phyloP scores from a whole-genome alignment of 805 yeast genomes.

The Candida michaelii region DNA sequence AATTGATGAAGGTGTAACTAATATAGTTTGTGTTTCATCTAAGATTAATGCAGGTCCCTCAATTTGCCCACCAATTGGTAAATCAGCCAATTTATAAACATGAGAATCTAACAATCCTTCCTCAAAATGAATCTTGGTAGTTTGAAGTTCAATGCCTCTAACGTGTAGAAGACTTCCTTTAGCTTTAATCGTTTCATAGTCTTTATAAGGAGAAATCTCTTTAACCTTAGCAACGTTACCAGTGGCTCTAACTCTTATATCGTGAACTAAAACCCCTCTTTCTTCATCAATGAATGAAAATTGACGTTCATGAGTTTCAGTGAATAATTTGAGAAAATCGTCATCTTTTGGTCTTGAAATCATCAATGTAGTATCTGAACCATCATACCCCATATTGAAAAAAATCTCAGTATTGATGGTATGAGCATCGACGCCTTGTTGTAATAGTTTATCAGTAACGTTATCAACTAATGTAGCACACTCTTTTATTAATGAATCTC shows the following conservation, averaged over 20 bases:
- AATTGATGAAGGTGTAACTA: conserved; percentile 59
- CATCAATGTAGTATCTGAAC: conserved; percentile 27
- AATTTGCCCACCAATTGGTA: conserved; percentile 52
- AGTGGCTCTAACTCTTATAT: conserved; percentile 67
- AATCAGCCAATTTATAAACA: conserved; percentile 48
- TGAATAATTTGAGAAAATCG: conserved; percentile 46
- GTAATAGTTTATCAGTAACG: conserved; percentile 9
- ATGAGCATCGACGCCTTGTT: conserved; percentile 12
- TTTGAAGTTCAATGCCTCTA: not conserved
- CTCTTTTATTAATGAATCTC: conserved; percentile 17
- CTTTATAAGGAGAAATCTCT: conserved; percentile 51
- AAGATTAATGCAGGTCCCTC: conserved; percentile 46
- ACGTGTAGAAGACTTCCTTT: conserved; percentile 77
- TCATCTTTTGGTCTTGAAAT: conserved; percentile 17
- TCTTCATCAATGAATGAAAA: conserved; percentile 64
- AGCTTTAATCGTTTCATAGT: conserved; percentile 70
- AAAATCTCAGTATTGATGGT: conserved; percentile 11
- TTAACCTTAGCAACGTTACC: conserved; percentile 47
- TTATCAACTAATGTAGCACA: conserved; percentile 11
- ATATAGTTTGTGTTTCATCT: conserved; percentile 78
- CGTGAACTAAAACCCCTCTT: conserved; percentile 64
- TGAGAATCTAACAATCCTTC: conserved; percentile 44
- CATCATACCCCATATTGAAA: conserved; percentile 18
- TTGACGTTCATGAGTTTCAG: conserved; percentile 59
- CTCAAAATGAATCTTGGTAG: conserved; percentile 39